Evolutionary conservation across 495 filamentous ascomycete genomes (phyloP), one percentile per base, ranked within the genome.

Genomic region (Lasiosphaeria miniovina): DNA sequence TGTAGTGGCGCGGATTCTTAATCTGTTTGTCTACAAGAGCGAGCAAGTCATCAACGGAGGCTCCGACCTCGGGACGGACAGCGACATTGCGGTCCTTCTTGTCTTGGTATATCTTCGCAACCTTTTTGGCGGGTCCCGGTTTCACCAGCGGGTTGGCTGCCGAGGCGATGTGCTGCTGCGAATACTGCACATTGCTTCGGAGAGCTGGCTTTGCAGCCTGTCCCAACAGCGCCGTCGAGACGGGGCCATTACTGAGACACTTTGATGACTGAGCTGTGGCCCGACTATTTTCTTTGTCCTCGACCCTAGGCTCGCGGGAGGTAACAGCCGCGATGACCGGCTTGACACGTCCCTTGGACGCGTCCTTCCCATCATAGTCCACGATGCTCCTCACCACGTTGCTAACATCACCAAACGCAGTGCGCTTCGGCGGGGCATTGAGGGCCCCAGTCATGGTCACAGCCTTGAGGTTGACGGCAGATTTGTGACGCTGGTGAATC

Each of bases 401-500:
- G 80, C 86, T 93, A 40, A 92, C 79, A 68, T 96, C 92, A 14
- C 82, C 88, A 71, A 94, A 90, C 14, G 84, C 89, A 41, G 85
- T 86, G 60, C 91, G 84, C 75, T 90, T 91, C 32, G 86, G 77
- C 45, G 80, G 83, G 54, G 83, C 83, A 72, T 89, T 93, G 53
- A 88, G 71, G 35, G 80, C 81, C 53, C 79, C 82, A 17, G 77
- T 80, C 50, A 83, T 76, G 14, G 80, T 63, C 57, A 85, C 74
- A 32, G 77, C 75, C 49, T 81, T 84, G 49, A 92, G 74, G 49
- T 86, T 88, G 24, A 89, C 81, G 8, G 84, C 87, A 0, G 91
- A 94, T 73, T 93, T 96, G 76, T 91, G 88, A 33, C 86, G 87
- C 66, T 93, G 87, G 64, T 91, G 90, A 57, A 89, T 72, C 34